These are phyloP conservation scores for Allomyces arbusculus DNA, from an alignment of 192 early-diverging fungal genomes.

Conservation along the genomic window DNA sequence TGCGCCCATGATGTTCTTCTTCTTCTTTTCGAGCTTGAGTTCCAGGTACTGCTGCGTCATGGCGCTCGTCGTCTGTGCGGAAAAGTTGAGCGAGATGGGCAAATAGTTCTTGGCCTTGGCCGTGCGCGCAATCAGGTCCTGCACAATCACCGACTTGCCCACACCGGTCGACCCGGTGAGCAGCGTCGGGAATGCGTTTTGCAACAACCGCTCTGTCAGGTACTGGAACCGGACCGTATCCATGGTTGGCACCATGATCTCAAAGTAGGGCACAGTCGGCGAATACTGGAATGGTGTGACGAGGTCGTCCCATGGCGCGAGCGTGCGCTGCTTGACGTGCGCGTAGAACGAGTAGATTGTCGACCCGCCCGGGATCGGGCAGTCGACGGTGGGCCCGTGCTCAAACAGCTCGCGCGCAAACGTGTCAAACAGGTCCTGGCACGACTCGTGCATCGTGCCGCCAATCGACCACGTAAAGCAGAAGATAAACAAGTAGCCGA, in stretches of 20 bases:
- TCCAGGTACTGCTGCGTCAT: slow-evolving; percentile 41
- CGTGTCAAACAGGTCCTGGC: slow-evolving; percentile 33
- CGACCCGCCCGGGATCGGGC: background rate
- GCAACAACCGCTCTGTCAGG: slow-evolving; percentile 23
- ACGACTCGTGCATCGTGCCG: slow-evolving; percentile 33
- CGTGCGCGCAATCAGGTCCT: slow-evolving; percentile 25
- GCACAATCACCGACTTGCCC: slow-evolving; percentile 35
- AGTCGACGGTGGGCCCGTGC: slow-evolving; percentile 8
- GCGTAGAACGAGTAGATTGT: slow-evolving; percentile 29
- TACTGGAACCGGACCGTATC: slow-evolving; percentile 38
- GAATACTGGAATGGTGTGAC: slow-evolving; percentile 31
- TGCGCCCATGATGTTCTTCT: slow-evolving; percentile 38
- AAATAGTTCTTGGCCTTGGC: slow-evolving; percentile 21
- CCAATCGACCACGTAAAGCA: slow-evolving; percentile 35
- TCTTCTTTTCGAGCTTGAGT: slow-evolving; percentile 36
- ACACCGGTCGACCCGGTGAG: slow-evolving; percentile 36
- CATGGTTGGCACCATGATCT: slow-evolving; percentile 39
- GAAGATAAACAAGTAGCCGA: slow-evolving; percentile 30
- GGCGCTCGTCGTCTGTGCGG: slow-evolving; percentile 33
- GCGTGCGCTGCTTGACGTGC: slow-evolving; percentile 21
- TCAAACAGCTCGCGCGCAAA: slow-evolving; percentile 30
- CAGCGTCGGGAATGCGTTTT: slow-evolving; percentile 22
- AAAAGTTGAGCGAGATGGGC: slow-evolving; percentile 30
- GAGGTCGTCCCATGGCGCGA: slow-evolving; percentile 32
- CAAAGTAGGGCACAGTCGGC: slow-evolving; percentile 29